Percentiles rank a stretch among this genome's conserved stretches.
Evolutionary conservation across 2,329 filamentous ascomycete species (phyloP).

Genomic region (Fusarium avenaceum): DNA sequence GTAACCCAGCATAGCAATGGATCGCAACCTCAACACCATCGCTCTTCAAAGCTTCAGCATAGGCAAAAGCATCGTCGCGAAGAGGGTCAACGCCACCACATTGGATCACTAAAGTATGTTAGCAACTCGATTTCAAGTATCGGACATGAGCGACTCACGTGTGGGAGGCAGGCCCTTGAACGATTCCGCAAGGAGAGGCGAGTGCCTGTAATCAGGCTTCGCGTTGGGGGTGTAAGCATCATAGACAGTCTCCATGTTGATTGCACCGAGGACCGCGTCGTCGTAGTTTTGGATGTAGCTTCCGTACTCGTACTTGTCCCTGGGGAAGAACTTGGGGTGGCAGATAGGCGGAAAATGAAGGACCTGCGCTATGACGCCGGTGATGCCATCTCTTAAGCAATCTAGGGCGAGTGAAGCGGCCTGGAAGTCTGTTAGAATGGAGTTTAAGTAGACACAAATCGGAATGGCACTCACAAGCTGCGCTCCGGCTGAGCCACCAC

Average conservation of each 20-base stretch:
- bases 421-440: not conserved
- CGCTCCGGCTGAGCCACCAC: conserved; percentile 42
- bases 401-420: conserved; percentile 37
- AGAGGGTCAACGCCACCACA: conserved; percentile 38
- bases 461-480: conserved; percentile 18
- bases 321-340: conserved; percentile 45
- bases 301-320: conserved; percentile 42
- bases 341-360: conserved; percentile 40
- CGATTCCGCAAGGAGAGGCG: conserved; percentile 40
- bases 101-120: conserved; percentile 31
- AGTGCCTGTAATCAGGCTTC: conserved; percentile 36
- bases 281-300: conserved; percentile 44
- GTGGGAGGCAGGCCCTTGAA: conserved; percentile 34
- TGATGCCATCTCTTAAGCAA: conserved; percentile 23
- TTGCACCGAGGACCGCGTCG: conserved; percentile 15
- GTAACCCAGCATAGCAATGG: conserved; percentile 38
- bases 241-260: conserved; percentile 21
- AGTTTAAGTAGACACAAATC: rapidly evolving
- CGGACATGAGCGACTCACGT: conserved; percentile 2
- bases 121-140: rapidly evolving
- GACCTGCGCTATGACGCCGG: conserved; percentile 42
- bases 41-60: conserved; percentile 33
- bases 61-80: conserved; percentile 41
- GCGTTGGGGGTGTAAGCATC: conserved; percentile 28
- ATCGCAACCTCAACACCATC: conserved; percentile 35